Base-by-base conservation (phyloP, 1,284 basidiomycete species). In the Tilletiopsis washingtonensis region DNA sequence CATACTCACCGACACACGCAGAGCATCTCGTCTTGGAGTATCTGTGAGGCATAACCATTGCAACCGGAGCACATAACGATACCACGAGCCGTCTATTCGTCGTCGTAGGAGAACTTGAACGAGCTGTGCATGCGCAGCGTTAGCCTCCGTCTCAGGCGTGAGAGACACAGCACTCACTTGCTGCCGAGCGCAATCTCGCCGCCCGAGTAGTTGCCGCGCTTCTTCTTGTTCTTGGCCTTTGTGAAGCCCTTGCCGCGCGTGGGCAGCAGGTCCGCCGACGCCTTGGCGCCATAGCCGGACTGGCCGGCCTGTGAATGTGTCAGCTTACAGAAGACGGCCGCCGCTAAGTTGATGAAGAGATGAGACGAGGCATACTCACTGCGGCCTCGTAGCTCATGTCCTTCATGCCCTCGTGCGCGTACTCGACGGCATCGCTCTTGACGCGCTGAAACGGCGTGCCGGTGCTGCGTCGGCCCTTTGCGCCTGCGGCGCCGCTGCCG, bases 141-240 rank as follows among this genome's bases (percentile, higher is more conserved):
- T n/a, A 48, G 43, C 20, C 29, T 56, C 7, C 41, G 36, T 40
- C 2, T 5, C 20, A 24, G 14, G 21, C 9, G 44, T 26, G 17
- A 29, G 26, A 53, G 20, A 14, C 9, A 17, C 21, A 26, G 9
- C 44, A 38, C 21, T 26, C 20, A 45, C 19, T 53, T 46, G 32
- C 51, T 52, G 17, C 45, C 41, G 53, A 62, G 56, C 21, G 68
- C 69, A 46, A 73, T 73, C 59, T 57, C 58, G 20, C 73, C 72
- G 23, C 74, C 74, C 24, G 64, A 51, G 55, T 75, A 74, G 43
- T 56, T 74, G 3, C 91, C 93, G 62, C 86, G 79, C 77, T 98
- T 97, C 78, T 97, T 97, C 82, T 98, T 98, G 78, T 96, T 97
- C 78, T 98, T 97, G 78, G 96, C 93, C 76, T 97, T 98, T 48